Evolutionary conservation across 169 alveolate genomes (phyloP), one percentile per base, ranked within the genome.

Genomic region (Plasmodium blacklocki): DNA sequence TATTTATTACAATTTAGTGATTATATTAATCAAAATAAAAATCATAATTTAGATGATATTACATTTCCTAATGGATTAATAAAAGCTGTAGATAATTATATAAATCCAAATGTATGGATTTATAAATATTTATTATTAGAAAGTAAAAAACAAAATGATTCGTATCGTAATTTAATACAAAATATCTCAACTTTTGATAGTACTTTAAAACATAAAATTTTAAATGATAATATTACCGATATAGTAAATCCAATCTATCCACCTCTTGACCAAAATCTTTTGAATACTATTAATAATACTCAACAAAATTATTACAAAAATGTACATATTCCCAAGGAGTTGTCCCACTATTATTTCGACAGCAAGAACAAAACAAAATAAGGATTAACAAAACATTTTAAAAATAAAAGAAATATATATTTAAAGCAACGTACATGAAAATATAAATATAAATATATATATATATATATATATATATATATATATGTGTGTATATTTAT

Each of bases 61-160:
- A 85, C 74, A 18, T 85, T 85, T 73, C 92, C 92, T 4, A 68
- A 26, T 52, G 92, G 92, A n/a, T 23, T 85, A 50, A 52, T 85
- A 0, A 85, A 85, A 85, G 92, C 86, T 12, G 74, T 85, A 14
- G 92, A 85, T 49, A 71, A 85, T 59, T 85, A 85, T 45, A 71
- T 59, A 49, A 72, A 59, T 59, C 60, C 75, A 11, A 74, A 85
- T 52, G 50, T n/a, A 0, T 85, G 92, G 92, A 71, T 71, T 12
- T 85, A 85, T 59, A 71, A 85, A 47, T 85, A 85, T 43, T 73
- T 85, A 43, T 73, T 85, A 29, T 11, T 85, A 29, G 92, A 85
- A 63, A 60, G 74, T 23, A 85, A 85, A 52, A 85, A 85, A 59
- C 50, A 71, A 11, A 85, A 73, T 64, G 92, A 85, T 45, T 70